Evolutionary conservation across 2,329 filamentous ascomycete species (phyloP).

Genomic region (Talaromyces sp.): DNA sequence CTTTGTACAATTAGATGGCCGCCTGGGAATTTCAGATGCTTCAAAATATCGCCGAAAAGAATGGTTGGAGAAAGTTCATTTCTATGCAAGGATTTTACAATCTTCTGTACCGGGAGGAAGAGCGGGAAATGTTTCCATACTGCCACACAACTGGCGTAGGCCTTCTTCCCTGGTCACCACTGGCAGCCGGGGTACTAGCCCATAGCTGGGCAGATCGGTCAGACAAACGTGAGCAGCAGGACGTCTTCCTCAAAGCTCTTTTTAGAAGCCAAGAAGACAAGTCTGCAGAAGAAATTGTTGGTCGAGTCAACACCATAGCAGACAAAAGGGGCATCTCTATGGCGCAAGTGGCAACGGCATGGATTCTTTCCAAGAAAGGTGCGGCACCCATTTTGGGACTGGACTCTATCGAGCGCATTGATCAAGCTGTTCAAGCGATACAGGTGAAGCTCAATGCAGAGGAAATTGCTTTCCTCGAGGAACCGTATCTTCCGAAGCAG

Average conservation of each 20-base stretch:
- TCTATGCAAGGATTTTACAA: neutral
- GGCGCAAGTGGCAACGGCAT: constrained; percentile 19
- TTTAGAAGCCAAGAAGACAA: constrained; percentile 29
- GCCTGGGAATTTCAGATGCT: neutral
- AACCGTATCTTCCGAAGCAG: too few relatives aligned
- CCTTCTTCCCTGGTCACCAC: constrained; percentile 22
- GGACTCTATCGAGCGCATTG: too few relatives aligned
- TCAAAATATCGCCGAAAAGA: neutral
- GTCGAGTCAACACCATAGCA: neutral
- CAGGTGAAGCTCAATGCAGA: too few relatives aligned
- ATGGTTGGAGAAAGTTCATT: neutral
- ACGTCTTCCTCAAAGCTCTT: neutral
- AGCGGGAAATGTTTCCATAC: neutral
- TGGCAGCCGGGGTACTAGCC: constrained; percentile 24
- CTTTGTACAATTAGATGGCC: too few relatives aligned
- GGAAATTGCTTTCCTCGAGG: too few relatives aligned
- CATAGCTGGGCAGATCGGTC: neutral
- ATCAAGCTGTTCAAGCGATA: too few relatives aligned
- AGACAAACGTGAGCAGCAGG: neutral
- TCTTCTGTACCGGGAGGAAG: neutral
- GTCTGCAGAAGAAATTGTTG: neutral
- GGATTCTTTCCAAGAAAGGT: neutral
- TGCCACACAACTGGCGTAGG: neutral
- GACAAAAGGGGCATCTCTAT: neutral
- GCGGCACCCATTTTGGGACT: too few relatives aligned